phyloP scores from a whole-genome alignment of 345 rosid species.

The Eucalyptus pauciflora region DNA sequence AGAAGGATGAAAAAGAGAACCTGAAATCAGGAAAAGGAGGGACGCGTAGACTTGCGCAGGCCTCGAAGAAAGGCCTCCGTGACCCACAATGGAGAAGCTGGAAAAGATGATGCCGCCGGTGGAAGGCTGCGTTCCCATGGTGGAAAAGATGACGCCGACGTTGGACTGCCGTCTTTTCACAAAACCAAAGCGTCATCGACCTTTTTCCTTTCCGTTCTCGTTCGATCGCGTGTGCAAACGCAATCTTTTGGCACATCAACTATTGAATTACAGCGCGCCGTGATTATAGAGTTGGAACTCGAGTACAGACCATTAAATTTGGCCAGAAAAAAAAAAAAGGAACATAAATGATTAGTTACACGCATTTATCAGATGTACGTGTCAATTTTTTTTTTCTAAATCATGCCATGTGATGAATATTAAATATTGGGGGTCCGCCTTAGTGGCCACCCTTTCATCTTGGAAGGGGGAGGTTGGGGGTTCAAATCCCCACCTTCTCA shows the following conservation, averaged over 20 bases:
- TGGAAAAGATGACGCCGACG: not conserved
- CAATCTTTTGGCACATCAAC: not conserved
- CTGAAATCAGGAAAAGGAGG: not conserved
- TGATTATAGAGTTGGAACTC: not conserved
- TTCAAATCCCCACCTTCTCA: no score
- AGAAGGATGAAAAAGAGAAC: not conserved
- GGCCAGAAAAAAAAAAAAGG: no score
- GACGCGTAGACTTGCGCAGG: not conserved
- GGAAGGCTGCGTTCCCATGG: not conserved
- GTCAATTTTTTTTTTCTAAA: no score
- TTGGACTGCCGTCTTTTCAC: not conserved
- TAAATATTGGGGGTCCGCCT: no score
- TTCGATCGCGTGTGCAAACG: not conserved
- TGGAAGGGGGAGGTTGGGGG: no score
- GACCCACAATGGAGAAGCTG: not conserved
- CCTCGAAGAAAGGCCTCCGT: not conserved
- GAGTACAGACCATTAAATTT: not conserved
- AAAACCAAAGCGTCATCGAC: not conserved
- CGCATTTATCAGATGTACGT: no score
- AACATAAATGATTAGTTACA: no score
- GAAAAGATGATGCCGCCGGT: not conserved
- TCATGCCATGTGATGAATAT: not conserved
- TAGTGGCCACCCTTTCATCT: no score
- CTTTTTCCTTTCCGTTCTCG: not conserved
- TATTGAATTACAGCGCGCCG: not conserved